These are phyloP conservation scores for Candida ipomoeae DNA, from an alignment of 805 yeast species.

Conservation along the genomic window DNA sequence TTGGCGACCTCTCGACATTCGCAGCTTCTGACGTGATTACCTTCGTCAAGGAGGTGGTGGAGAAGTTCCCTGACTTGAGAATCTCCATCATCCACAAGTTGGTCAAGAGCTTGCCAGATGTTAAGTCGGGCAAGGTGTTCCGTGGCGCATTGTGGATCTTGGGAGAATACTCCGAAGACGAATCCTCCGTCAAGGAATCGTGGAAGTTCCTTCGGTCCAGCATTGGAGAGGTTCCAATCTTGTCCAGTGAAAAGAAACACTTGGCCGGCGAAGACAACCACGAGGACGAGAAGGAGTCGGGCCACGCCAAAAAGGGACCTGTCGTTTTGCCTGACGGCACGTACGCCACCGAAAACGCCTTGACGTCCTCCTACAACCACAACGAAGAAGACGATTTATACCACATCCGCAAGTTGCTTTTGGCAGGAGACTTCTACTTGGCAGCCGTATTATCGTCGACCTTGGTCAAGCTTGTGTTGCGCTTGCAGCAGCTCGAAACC, in stretches of 20 bases:
- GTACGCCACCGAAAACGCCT: constrained; percentile 89
- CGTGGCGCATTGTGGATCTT: constrained; percentile 94
- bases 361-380: constrained; percentile 43
- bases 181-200: constrained; percentile 66
- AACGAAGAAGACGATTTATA: constrained; percentile 48
- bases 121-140: constrained; percentile 84
- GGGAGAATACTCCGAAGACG: constrained; percentile 84
- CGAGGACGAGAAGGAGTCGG: constrained; percentile 11
- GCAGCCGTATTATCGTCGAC: constrained; percentile 86
- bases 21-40: constrained; percentile 87
- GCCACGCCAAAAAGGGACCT: constrained; percentile 50
- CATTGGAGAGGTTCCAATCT: constrained; percentile 88
- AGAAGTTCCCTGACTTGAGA: constrained; percentile 80
- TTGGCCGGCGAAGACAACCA: constrained; percentile 23
- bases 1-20: constrained; percentile 75
- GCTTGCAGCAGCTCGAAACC: constrained; percentile 57
- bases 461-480: constrained; percentile 78
- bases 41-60: constrained; percentile 93
- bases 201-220: constrained; percentile 84
- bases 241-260: constrained; percentile 61
- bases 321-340: constrained; percentile 97
- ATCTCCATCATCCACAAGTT: constrained; percentile 59
- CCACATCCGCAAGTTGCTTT: constrained; percentile 74
- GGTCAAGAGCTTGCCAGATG: constrained; percentile 54
- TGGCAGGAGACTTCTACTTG: constrained; percentile 86